Evolutionary conservation across 106 monocot species (phyloP).

Genomic region (Amphibolis antarctica): DNA sequence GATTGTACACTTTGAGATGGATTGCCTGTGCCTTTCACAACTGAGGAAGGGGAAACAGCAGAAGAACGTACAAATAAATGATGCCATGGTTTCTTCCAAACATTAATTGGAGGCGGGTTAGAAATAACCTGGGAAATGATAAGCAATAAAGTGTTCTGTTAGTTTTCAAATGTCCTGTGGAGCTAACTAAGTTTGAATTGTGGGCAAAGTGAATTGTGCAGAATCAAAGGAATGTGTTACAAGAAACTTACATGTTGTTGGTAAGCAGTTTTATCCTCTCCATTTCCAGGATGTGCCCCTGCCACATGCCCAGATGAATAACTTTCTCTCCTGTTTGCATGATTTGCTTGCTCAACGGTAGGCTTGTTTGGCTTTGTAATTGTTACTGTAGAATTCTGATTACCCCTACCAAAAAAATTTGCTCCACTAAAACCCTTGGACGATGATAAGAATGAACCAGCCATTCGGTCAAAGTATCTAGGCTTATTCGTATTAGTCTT

Average conservation of each 20-base stretch:
- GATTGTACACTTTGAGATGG: conserved; percentile 14
- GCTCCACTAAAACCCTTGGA: conserved; percentile 52
- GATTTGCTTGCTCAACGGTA: conserved; percentile 15
- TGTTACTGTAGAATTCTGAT: conserved; percentile 23
- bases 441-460: conserved; percentile 48
- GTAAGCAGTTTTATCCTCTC: conserved; percentile 24
- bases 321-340: conserved; percentile 28
- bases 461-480: conserved; percentile 62
- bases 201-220: too few relatives aligned
- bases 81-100: conserved; percentile 77
- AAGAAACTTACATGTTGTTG: conserved; percentile 49
- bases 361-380: conserved; percentile 40
- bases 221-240: background rate
- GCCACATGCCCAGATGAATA: conserved; percentile 13
- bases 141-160: background rate
- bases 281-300: conserved; percentile 30
- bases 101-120: conserved; percentile 7
- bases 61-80: conserved; percentile 69
- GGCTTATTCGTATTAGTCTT: conserved; percentile 20
- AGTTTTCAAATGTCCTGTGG: background rate
- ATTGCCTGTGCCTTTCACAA: conserved; percentile 10
- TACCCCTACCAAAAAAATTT: conserved; percentile 55
- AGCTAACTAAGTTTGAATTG: background rate
- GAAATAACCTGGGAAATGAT: conserved; percentile 18
- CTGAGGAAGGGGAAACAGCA: conserved; percentile 46